Evolutionary conservation across 148 eudicot genomes (phyloP), one percentile per base, ranked within the genome.

Genomic region (Camellia japonica): DNA sequence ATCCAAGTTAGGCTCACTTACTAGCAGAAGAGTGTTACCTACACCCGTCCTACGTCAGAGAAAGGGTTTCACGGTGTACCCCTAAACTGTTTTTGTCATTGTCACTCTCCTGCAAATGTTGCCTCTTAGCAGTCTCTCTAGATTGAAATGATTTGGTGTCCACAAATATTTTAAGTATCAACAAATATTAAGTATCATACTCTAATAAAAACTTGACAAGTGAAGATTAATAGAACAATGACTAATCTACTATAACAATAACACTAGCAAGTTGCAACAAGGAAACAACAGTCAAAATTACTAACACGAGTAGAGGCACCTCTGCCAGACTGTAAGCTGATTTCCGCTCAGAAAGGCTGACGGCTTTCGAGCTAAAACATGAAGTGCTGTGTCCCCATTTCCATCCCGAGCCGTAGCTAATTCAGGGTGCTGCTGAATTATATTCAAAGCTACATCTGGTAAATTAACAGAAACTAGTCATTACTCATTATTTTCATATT

Each of bases 331-430:
- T 71, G 11, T 52, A 49, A 44, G 46, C 38, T 65, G 55, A 66
- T 38, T 51, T 65, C 79, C 79, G 65, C 71, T 65, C 7, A 7
- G 23, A 77, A 77, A 77, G 52, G 70, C 79, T 49, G 71, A 11
- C 13, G 79, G 79, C 6, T 77, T 77, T 47, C 71, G 52, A 49
- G 79, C 59, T 55, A 77, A 49, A 23, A 77, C 59, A 15, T 77
- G 79, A 51, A 77, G 79, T 77, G 79, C 74, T 47, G 74, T 71
- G 38, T 71, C 74, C 18, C 75, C 80, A 77, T 77, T 77, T 38
- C 43, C 19, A 30, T 77, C 80, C 60, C 62, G 60, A 7, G 71
- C 71, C 44, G 16, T 16, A 20, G 79, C 79, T 65, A 77, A 52
- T 15, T 49, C 44, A 52, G 68, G 79, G 42, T 77, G 12, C 20